Percentiles rank a stretch among this genome's conserved stretches.
Evolutionary conservation across 1,284 basidiomycete genomes (phyloP).

Genomic region (Erythrobasidium hasegawianum): DNA sequence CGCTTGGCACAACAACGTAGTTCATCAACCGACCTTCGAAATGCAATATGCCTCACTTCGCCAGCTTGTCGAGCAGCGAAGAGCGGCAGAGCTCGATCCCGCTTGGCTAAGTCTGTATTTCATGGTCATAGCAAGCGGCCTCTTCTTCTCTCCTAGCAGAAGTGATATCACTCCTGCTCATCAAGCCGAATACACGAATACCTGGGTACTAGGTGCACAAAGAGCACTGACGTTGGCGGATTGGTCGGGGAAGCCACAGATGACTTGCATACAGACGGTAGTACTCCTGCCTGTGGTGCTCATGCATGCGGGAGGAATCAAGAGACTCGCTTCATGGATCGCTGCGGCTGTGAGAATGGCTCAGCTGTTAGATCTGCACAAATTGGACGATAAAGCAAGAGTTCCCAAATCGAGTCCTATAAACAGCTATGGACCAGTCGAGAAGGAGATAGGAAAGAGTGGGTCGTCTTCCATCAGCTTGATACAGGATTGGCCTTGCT

Average conservation of each 20-base stretch:
- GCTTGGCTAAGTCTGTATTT: constrained; percentile 36
- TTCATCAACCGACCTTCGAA: constrained; percentile 32
- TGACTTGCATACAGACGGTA: constrained; percentile 32
- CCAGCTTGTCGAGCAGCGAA: constrained; percentile 28
- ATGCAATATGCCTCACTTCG: constrained; percentile 16
- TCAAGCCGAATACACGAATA: constrained; percentile 34
- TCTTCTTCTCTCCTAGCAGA: constrained; percentile 31
- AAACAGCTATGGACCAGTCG: constrained; percentile 14
- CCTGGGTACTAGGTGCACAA: constrained; percentile 34
- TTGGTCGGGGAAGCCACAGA: constrained; percentile 29
- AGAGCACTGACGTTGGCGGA: constrained; percentile 31
- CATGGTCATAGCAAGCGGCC: constrained; percentile 34
- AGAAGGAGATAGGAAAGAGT: constrained; percentile 32
- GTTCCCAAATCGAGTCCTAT: not conserved
- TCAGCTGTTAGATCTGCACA: constrained; percentile 33
- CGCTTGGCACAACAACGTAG: constrained; percentile 36
- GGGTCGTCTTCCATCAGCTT: not conserved
- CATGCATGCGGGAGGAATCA: constrained; percentile 33
- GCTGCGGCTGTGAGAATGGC: constrained; percentile 34
- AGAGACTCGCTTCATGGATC: constrained; percentile 30
- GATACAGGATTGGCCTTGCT: not conserved
- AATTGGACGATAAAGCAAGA: constrained; percentile 20
- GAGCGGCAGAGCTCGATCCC: constrained; percentile 25
- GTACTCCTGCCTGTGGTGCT: constrained; percentile 28
- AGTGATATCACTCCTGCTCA: constrained; percentile 20